Conservation (phyloP, 2,329 filamentous ascomycete genomes). For the Fusarium hainanense region DNA sequence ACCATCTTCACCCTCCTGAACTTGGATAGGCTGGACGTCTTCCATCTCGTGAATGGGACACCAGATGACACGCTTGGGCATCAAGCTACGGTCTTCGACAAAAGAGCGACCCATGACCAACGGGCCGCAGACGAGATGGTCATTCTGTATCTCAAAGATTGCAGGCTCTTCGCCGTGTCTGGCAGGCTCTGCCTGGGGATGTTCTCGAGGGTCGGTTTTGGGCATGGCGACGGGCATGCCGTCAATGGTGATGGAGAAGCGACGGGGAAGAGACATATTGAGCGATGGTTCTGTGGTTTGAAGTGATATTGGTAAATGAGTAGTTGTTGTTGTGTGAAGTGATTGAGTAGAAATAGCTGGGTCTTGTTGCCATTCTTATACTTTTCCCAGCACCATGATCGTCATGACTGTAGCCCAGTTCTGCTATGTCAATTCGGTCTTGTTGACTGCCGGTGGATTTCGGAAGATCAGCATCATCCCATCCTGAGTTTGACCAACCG, state of each 20-base stretch:
- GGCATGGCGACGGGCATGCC: neutral
- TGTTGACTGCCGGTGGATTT: neutral
- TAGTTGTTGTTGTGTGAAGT: neutral
- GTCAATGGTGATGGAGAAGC: neutral
- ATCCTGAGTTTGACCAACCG: too few relatives aligned
- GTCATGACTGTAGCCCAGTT: neutral
- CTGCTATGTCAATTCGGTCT: neutral
- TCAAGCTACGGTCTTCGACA: constrained; percentile 4
- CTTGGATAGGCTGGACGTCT: neutral
- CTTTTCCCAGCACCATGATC: neutral
- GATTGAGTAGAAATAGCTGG: rapidly evolving
- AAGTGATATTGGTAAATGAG: too few relatives aligned
- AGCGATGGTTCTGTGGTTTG: neutral
- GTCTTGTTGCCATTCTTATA: neutral
- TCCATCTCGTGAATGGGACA: rapidly evolving
- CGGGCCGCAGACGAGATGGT: neutral
- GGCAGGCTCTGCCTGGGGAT: too few relatives aligned
- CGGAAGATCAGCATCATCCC: neutral
- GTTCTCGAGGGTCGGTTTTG: rapidly evolving
- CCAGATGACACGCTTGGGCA: constrained; percentile 21
- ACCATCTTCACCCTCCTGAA: neutral
- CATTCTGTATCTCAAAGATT: neutral
- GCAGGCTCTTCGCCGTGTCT: neutral
- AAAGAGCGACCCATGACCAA: neutral
- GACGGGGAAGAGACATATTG: neutral